Percentiles rank a stretch among this genome's conserved stretches.
Evolutionary conservation across 2,329 filamentous ascomycete genomes (phyloP).

Genomic region (Apiospora sp.): DNA sequence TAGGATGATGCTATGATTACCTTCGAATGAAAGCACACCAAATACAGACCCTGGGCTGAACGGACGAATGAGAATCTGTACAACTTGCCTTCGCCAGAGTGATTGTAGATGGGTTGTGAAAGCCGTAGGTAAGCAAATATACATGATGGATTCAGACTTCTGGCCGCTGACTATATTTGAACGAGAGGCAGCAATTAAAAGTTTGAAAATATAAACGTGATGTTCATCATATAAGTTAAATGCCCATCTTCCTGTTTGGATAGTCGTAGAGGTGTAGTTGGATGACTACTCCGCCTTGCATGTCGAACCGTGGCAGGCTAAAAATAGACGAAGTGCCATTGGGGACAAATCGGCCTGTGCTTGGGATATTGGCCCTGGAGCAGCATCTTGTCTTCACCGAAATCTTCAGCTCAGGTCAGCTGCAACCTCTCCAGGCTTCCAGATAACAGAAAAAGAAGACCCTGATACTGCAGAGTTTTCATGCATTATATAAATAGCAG

Average conservation of each 20-base stretch:
- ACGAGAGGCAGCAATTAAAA: too few relatives aligned
- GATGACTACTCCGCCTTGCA: background rate
- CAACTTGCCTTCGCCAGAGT: too few relatives aligned
- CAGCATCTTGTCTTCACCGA: constrained; percentile 3
- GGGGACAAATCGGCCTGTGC: background rate
- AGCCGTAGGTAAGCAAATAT: too few relatives aligned
- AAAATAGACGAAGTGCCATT: constrained; percentile 1
- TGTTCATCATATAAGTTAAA: background rate
- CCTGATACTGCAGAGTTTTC: constrained; percentile 11
- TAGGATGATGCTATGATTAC: too few relatives aligned
- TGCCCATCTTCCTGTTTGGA: background rate
- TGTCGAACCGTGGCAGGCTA: constrained; percentile 14
- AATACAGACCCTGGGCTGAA: too few relatives aligned
- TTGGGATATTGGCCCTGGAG: background rate
- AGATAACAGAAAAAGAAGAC: background rate
- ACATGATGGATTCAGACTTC: too few relatives aligned
- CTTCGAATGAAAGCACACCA: too few relatives aligned
- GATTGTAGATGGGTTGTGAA: too few relatives aligned
- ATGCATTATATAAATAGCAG: constrained; percentile 24
- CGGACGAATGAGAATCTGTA: too few relatives aligned
- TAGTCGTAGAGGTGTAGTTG: background rate
- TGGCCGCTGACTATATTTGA: too few relatives aligned
- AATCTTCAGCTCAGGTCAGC: background rate
- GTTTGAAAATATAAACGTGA: too few relatives aligned
- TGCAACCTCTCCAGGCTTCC: constrained; percentile 10